Percentiles rank a stretch among this genome's conserved stretches.
phyloP scores from a whole-genome alignment of 1,139 yeast species.

The Blastobotrys aristatus region DNA sequence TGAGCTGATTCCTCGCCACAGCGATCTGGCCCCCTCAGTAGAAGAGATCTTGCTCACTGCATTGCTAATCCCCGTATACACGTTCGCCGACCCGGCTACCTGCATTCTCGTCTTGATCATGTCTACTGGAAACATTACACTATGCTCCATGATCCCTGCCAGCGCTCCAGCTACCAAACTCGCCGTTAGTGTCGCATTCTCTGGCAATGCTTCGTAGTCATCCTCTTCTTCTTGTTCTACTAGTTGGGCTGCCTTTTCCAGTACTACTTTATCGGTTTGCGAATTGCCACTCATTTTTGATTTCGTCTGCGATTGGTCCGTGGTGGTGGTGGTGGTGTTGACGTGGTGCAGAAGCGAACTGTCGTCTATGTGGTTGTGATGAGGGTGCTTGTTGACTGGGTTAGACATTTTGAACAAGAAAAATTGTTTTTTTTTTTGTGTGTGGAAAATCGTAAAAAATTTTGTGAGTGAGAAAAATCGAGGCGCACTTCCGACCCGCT shows the following conservation, averaged over 20 bases:
- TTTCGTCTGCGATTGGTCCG: not conserved
- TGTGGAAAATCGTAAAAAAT: no score
- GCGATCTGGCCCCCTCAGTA: slow-evolving; percentile 83
- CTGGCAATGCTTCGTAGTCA: slow-evolving; percentile 91
- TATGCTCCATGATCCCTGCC: slow-evolving; percentile 96
- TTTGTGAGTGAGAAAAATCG: no score
- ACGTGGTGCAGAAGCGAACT: not conserved
- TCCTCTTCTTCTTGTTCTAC: slow-evolving; percentile 29
- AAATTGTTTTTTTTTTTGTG: no score
- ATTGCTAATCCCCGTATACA: slow-evolving; percentile 47
- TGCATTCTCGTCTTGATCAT: slow-evolving; percentile 95
- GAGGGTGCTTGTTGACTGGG: not conserved
- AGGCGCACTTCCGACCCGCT: no score
- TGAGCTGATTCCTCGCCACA: slow-evolving; percentile 94
- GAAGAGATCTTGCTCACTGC: slow-evolving; percentile 73
- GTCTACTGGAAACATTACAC: slow-evolving; percentile 94
- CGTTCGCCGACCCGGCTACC: slow-evolving; percentile 44
- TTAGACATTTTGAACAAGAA: not conserved
- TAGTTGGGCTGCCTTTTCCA: not conserved
- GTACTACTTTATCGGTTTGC: not conserved
- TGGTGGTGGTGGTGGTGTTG: slow-evolving; percentile 1
- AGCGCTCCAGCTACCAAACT: slow-evolving; percentile 92
- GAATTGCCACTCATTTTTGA: slow-evolving; percentile 1
- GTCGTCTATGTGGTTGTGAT: slow-evolving; percentile 2
- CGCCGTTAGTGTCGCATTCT: slow-evolving; percentile 74